Conservation (phyloP, 1,284 basidiomycete genomes). For the Ganoderma leucocontextum region DNA sequence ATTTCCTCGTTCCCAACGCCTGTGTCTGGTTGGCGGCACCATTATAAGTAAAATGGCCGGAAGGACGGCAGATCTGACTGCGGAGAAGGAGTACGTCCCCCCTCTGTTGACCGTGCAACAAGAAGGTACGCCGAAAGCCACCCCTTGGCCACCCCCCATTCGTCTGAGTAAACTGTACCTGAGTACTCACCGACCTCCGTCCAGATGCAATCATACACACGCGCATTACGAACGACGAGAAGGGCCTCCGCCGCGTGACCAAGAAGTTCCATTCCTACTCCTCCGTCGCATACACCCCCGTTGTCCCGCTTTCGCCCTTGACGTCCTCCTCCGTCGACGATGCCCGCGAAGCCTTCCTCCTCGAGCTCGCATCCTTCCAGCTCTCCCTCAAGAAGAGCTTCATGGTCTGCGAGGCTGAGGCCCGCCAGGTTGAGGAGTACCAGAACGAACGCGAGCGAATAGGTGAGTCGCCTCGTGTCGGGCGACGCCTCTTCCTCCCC, state of each 20-base stretch:
- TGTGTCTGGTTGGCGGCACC: not conserved
- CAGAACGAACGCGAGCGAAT: conserved; percentile 73
- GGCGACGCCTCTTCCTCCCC: conserved; percentile 7
- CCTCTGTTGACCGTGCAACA: conserved; percentile 67
- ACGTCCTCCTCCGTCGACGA: conserved; percentile 61
- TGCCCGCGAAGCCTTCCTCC: conserved; percentile 77
- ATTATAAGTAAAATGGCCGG: not conserved
- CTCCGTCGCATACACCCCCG: conserved; percentile 60
- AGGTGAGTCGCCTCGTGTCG: conserved; percentile 55
- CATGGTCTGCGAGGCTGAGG: conserved; percentile 84
- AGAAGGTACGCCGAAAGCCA: conserved; percentile 57
- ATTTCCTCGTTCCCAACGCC: not conserved
- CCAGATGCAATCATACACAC: conserved; percentile 80
- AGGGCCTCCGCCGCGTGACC: conserved; percentile 72
- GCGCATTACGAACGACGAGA: conserved; percentile 73
- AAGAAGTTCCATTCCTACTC: conserved; percentile 82
- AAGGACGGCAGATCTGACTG: conserved; percentile 12
- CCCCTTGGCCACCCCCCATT: not conserved
- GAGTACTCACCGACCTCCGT: conserved; percentile 14
- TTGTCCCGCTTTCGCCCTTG: conserved; percentile 48
- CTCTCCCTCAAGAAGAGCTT: conserved; percentile 75
- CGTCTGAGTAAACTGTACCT: not conserved
- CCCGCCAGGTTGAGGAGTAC: conserved; percentile 82
- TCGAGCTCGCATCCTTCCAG: conserved; percentile 79
- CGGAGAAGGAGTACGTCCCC: conserved; percentile 38